phyloP scores from a whole-genome alignment of 2,329 filamentous ascomycete species.

The Ophiocordyceps unilateralis region DNA sequence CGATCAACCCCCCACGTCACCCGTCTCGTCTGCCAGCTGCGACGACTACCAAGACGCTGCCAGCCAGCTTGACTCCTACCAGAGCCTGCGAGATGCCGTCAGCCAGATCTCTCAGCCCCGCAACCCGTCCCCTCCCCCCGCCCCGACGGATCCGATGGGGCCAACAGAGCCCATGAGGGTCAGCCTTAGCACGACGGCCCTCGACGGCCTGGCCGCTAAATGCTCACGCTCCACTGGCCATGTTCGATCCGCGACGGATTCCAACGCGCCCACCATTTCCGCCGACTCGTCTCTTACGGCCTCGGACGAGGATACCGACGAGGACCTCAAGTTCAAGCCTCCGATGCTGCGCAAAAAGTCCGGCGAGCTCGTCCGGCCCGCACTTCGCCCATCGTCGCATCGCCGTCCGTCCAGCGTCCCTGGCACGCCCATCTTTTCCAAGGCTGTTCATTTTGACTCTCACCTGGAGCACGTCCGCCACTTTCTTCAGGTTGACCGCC shows the following conservation, averaged over 20 bases:
- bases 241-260: constrained; percentile 38
- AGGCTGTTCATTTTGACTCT: constrained; percentile 96
- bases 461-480: constrained; percentile 92
- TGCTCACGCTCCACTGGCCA: constrained; percentile 27
- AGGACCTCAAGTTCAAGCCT: constrained; percentile 51
- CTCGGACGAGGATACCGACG: constrained; percentile 47
- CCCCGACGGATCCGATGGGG: constrained; percentile 8
- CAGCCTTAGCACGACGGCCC: constrained; percentile 28
- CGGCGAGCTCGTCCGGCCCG: constrained; percentile 85
- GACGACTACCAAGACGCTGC: constrained; percentile 47
- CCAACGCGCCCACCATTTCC: constrained; percentile 27
- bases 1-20: constrained; percentile 76
- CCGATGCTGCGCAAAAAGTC: constrained; percentile 96
- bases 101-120: constrained; percentile 46
- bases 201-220: constrained; percentile 21
- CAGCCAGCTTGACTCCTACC: constrained; percentile 33
- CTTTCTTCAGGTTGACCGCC: constrained; percentile 84
- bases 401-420: constrained; percentile 90
- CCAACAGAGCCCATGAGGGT: constrained; percentile 17
- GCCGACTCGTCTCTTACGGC: constrained; percentile 29
- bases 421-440: constrained; percentile 86
- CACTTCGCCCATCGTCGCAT: constrained; percentile 67
- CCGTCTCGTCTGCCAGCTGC: constrained; percentile 63
- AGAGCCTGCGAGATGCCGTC: constrained; percentile 67
- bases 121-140: constrained; percentile 33